Conservation (phyloP, 2,329 filamentous ascomycete genomes). For the Trichoderma aggressivum region DNA sequence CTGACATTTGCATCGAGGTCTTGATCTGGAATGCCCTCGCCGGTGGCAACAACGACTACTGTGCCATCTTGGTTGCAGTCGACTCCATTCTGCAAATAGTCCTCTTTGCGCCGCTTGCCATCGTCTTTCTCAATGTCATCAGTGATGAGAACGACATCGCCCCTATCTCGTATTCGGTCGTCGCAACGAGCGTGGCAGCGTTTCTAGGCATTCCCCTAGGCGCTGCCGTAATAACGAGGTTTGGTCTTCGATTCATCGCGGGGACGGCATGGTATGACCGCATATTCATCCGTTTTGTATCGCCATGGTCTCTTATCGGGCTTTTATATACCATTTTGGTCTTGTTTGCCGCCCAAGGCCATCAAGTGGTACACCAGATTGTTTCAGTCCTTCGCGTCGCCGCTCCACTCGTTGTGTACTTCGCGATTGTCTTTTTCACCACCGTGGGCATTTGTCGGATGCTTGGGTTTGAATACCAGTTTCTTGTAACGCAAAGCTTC, state of each 20-base stretch:
- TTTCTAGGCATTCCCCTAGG: conserved; percentile 83
- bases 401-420: conserved; percentile 79
- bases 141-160: conserved; percentile 41
- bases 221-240: conserved; percentile 73
- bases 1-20: conserved; percentile 30
- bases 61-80: conserved; percentile 72
- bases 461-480: conserved; percentile 71
- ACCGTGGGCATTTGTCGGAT: conserved; percentile 61
- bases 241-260: conserved; percentile 53
- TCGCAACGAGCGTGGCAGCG: conserved; percentile 76
- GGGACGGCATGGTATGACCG: conserved; percentile 62
- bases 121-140: conserved; percentile 70
- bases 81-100: conserved; percentile 75
- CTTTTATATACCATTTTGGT: conserved; percentile 84
- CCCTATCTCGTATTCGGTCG: conserved; percentile 56
- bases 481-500: conserved; percentile 76
- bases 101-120: conserved; percentile 65
- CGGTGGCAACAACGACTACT: conserved; percentile 76
- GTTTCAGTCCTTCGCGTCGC: conserved; percentile 78
- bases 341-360: conserved; percentile 78
- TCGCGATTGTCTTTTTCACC: conserved; percentile 67
- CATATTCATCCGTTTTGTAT: conserved; percentile 65
- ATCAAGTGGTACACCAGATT: conserved; percentile 75
- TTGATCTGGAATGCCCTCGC: conserved; percentile 69
- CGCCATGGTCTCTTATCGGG: conserved; percentile 76